Evolutionary conservation across 2,329 filamentous ascomycete species (phyloP), one percentile per base, ranked within the genome.

Genomic region (Diaporthe nobilis): DNA sequence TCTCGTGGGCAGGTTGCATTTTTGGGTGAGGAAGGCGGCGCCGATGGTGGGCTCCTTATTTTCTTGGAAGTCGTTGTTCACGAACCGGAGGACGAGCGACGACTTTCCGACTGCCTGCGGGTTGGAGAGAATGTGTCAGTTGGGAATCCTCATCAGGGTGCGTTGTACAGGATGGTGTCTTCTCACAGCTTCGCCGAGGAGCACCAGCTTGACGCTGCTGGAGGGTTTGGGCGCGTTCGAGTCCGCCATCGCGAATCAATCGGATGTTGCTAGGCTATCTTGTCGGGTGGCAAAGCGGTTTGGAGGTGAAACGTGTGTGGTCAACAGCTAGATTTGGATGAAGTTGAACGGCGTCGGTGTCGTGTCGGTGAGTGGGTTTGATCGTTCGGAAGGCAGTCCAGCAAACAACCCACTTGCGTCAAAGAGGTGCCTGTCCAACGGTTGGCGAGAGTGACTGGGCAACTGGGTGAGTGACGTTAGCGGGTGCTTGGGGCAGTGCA

Each of bases 1-100:
- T 83, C 96, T 92, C 81, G 93, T 95, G 47, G 96, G 96, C 57
- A 98, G 94, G 82, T 95, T 97, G 88, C 96, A 98, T 92, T 98
- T 99, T 87, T 99, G 97, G 80, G 97, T 99, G 79, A 99, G 88
- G 87, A 99, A 99, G 78, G 97, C 97, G 82, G 97, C 97, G 90
- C 97, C 97, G 86, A 99, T 99, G 79, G 97, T 99, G 77, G 97
- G 97, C 85, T 99, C 97, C 89, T 98, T 98, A 87, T 98, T 98
- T 87, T 98, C 97, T 88, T 99, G 97, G 83, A 99, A 99, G 86
- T 98, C 96, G 87, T 99, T 97, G 90, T 98, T 98, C 84, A 99
- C 97, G 86, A 99, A 99, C 83, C 97, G 95, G 83, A 99, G 91
- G 78, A 99, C 97, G 76, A 99, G 92, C 61, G 97, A 99, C 68